Evolutionary conservation across 768 basidiomycete genomes (phyloP).

Genomic region (Auricularia sp.): DNA sequence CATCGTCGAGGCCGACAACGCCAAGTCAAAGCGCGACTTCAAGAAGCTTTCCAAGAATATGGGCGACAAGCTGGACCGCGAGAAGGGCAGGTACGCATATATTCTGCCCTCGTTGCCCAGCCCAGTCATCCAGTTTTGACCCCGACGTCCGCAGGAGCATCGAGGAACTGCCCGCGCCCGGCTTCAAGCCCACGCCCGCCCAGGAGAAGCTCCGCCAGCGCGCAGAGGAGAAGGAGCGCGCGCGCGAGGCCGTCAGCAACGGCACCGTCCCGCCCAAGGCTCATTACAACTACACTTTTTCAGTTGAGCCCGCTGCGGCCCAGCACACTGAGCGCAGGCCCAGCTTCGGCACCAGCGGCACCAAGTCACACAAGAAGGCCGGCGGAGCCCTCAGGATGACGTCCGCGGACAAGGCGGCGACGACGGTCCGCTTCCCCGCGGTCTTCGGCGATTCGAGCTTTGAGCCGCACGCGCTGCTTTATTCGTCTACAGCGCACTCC

Average conservation of each 20-base stretch:
- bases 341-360: not conserved
- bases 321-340: slow-evolving; percentile 21
- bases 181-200: slow-evolving; percentile 69
- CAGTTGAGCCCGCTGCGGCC: slow-evolving; percentile 45
- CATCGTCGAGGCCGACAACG: slow-evolving; percentile 86
- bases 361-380: slow-evolving; percentile 21
- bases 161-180: slow-evolving; percentile 75
- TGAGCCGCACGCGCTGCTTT: slow-evolving; percentile 66
- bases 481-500: slow-evolving; percentile 43
- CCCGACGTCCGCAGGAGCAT: slow-evolving; percentile 45
- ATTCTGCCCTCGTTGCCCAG: not conserved
- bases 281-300: slow-evolving; percentile 86
- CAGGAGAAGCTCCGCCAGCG: slow-evolving; percentile 72
- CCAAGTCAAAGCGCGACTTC: slow-evolving; percentile 81
- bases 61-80: slow-evolving; percentile 88
- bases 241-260: slow-evolving; percentile 54
- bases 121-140: not conserved
- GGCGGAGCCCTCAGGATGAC: slow-evolving; percentile 43
- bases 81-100: slow-evolving; percentile 70
- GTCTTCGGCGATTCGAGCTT: slow-evolving; percentile 60
- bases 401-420: not conserved
- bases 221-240: slow-evolving; percentile 72
- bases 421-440: slow-evolving; percentile 55
- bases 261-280: slow-evolving; percentile 64
- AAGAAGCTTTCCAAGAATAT: slow-evolving; percentile 80